A percentile compares a stretch with the other conserved stretches of the same genome.
Evolutionary conservation across 2,329 filamentous ascomycete genomes (phyloP).

Genomic region (Botrytis paeoniae): DNA sequence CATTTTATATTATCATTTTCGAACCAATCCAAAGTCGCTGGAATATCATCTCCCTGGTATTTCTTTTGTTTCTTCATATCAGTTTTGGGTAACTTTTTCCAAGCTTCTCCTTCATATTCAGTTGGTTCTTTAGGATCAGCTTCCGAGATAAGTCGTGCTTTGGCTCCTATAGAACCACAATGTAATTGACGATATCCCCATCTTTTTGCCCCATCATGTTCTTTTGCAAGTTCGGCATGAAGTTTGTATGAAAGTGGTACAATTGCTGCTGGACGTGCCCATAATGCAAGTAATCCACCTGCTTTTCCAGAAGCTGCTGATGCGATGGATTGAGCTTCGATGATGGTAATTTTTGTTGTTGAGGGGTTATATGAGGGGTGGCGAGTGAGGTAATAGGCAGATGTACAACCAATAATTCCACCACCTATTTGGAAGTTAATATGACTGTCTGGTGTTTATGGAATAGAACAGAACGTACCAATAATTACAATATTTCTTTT

Average conservation of each 20-base stretch:
- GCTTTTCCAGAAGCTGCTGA: constrained; percentile 94
- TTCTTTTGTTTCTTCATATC: constrained; percentile 45
- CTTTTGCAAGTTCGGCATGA: constrained; percentile 78
- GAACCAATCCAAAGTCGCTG: constrained; percentile 82
- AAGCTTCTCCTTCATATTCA: constrained; percentile 34
- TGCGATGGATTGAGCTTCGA: constrained; percentile 83
- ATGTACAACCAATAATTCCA: constrained; percentile 88
- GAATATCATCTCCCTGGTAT: constrained; percentile 58
- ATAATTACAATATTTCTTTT: constrained; percentile 38
- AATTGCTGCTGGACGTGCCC: constrained; percentile 83
- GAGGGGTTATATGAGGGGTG: constrained; percentile 76
- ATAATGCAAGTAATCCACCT: constrained; percentile 82
- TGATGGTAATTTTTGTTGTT: constrained; percentile 74
- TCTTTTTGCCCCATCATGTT: constrained; percentile 71
- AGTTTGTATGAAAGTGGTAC: constrained; percentile 83
- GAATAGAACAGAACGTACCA: constrained; percentile 29
- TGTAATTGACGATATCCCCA: constrained; percentile 86
- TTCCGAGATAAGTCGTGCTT: constrained; percentile 26
- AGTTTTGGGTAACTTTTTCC: constrained; percentile 62
- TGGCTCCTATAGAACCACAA: constrained; percentile 54
- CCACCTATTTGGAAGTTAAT: constrained; percentile 49
- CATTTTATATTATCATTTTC: constrained; percentile 60
- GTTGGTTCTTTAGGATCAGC: neutral
- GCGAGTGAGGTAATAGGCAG: constrained; percentile 85
- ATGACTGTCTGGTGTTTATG: neutral